These are phyloP conservation scores for Isoetes taiwanensis DNA, from an alignment of 75 land plant species.

Conservation along the genomic window DNA sequence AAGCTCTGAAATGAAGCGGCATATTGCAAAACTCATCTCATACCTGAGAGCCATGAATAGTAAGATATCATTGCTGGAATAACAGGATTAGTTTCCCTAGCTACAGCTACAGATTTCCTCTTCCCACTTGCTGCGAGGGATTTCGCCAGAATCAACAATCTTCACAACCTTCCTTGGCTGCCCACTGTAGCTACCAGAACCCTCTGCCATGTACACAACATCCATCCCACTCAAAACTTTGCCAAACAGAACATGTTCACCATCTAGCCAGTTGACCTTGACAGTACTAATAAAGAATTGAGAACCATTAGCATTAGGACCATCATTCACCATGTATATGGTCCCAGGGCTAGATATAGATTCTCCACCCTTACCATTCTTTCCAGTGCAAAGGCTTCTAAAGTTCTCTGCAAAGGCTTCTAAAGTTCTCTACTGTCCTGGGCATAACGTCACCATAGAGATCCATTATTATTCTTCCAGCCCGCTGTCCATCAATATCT, in stretches of 20 bases:
- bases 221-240: constrained; percentile 3
- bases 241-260: not conserved
- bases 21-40: no score
- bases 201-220: constrained; percentile 9
- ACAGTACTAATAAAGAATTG: constrained; percentile 4
- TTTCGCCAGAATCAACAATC: constrained; percentile 4
- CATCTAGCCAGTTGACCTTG: constrained; percentile 1
- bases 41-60: no score
- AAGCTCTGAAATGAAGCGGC: no score
- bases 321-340: not conserved
- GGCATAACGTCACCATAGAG: not conserved
- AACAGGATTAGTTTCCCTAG: no score
- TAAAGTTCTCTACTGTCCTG: not conserved
- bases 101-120: no score
- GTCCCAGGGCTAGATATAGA: not conserved
- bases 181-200: constrained; percentile 6
- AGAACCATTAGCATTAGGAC: not conserved
- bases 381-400: no score
- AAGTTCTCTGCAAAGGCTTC: not conserved
- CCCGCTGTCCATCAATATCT: constrained; percentile 6
- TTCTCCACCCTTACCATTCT: constrained; percentile 1
- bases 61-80: no score
- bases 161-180: not conserved
- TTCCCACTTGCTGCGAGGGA: not conserved
- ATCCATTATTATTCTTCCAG: no score